Evolutionary conservation across 139 green algal genomes (phyloP).

Genomic region (Nannochloris sp.): DNA sequence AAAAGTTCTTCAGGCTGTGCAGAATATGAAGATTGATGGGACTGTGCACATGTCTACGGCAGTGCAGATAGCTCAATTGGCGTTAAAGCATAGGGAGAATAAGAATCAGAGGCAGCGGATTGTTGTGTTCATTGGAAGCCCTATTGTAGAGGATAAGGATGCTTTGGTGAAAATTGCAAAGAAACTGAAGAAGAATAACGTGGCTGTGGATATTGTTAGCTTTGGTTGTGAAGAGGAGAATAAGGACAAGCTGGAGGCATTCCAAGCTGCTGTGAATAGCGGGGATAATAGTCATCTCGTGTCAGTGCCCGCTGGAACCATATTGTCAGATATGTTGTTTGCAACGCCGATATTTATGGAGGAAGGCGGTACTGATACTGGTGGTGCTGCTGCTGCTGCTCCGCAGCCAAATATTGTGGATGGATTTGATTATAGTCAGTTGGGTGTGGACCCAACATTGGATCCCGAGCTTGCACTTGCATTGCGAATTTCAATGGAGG

Average conservation of each 20-base stretch:
- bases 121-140: conserved; percentile 92
- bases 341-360: conserved; percentile 71
- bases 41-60: conserved; percentile 67
- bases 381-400: conserved; percentile 6
- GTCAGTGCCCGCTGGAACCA: conserved; percentile 72
- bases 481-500: conserved; percentile 89
- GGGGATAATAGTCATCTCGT: conserved; percentile 92
- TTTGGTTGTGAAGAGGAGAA: conserved; percentile 77
- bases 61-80: conserved; percentile 90
- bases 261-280: conserved; percentile 86
- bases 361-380: conserved; percentile 25
- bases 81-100: conserved; percentile 97
- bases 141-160: conserved; percentile 67
- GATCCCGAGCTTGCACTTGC: conserved; percentile 88
- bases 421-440: conserved; percentile 77
- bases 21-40: conserved; percentile 76
- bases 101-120: conserved; percentile 98
- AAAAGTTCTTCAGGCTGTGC: conserved; percentile 88
- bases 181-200: conserved; percentile 99
- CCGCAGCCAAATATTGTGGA: conserved; percentile 26
- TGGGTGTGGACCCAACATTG: conserved; percentile 89
- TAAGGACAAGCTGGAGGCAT: conserved; percentile 85
- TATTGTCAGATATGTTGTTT: conserved; percentile 87
- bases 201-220: conserved; percentile 91
- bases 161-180: conserved; percentile 92